These are phyloP conservation scores for Cladosporium sp. DNA, from an alignment of 2,329 filamentous ascomycete genomes.

Conservation along the genomic window DNA sequence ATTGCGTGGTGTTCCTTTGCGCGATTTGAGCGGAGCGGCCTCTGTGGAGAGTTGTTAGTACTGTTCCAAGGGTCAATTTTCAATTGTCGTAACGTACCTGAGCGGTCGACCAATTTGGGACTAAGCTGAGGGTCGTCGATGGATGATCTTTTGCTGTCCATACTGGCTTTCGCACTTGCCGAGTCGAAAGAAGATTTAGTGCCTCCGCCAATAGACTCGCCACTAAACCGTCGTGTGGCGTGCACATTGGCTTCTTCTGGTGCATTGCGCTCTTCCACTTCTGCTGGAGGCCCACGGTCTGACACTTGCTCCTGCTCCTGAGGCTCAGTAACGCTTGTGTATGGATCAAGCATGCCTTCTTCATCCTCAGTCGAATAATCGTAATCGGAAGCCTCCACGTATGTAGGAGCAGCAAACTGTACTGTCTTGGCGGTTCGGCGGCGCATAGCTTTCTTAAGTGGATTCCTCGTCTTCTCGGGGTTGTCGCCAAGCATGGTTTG, in stretches of 20 bases:
- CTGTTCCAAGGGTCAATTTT: neutral
- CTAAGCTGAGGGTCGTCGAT: conserved; percentile 27
- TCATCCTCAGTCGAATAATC: conserved; percentile 71
- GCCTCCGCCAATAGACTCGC: conserved; percentile 7
- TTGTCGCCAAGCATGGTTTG: conserved; percentile 68
- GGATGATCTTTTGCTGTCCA: conserved; percentile 14
- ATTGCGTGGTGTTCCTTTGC: conserved; percentile 82
- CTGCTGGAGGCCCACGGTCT: conserved; percentile 18
- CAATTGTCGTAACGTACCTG: conserved; percentile 12
- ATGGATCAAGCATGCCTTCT: conserved; percentile 26
- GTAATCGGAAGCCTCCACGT: conserved; percentile 80
- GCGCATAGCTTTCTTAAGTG: conserved; percentile 77
- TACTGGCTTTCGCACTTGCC: conserved; percentile 3
- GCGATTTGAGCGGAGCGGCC: conserved; percentile 53
- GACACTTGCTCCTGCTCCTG: conserved; percentile 17
- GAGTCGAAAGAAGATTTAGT: conserved; percentile 4
- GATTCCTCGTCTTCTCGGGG: conserved; percentile 74
- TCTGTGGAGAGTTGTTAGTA: conserved; percentile 18
- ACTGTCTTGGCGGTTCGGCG: conserved; percentile 80
- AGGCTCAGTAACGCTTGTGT: conserved; percentile 18
- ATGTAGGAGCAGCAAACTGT: conserved; percentile 77
- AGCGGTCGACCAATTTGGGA: conserved; percentile 27
- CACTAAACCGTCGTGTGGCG: conserved; percentile 13
- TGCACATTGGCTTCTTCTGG: conserved; percentile 15
- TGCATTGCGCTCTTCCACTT: conserved; percentile 18